Base-by-base conservation (phyloP, 2,329 filamentous ascomycete species). In the Hortaea sp. region DNA sequence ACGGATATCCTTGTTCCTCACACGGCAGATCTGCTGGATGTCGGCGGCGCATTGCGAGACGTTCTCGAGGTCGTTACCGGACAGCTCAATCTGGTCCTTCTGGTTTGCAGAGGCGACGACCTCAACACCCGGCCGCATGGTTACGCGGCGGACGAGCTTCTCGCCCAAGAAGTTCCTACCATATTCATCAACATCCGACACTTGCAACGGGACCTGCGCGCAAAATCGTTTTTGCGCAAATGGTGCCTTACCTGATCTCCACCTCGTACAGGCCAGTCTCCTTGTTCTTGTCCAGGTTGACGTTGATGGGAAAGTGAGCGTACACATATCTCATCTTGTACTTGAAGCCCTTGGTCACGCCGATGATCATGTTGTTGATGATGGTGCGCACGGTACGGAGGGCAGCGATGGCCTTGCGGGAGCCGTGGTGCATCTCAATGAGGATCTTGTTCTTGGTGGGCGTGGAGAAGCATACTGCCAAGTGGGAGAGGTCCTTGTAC, bases 241-340 rank as follows among this genome's bases (percentile, higher is more conserved):
- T n/a, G 20, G 27, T 28, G 29, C 9, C 27, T 30, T 37, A 90
- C 84, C 92, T 84, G 79, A 98, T 97, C 84, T 98, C 92, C 68
- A 98, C 86, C 75, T 94, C 85, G 69, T 68, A 85, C 63, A 83
- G 74, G 62, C 83, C 89, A 56, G 87, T 92, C 77, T 97, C 92
- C 67, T 73, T 71, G 81, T 90, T 90, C 85, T 95, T 89, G 66
- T 95, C 88, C 62, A 98, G 74, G 81, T 95, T 97, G 78, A 98
- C 90, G 82, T 98, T 98, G 88, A 98, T 98, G 75, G 92, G 92
- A 71, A 98, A 98, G 84, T 98, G 92, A 71, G 92, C 92, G 74
- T 98, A 98, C 75, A 98, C 92, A 79, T 98, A 98, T 68, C 94
- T 88, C 90, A 98, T 97, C 87, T 98, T 98, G 85, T 98, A 98